A percentile compares a stretch with the other conserved stretches of the same genome.
These are phyloP conservation scores for Pythium coloratum DNA, from an alignment of 352 stramenopile genomes.

Conservation along the genomic window DNA sequence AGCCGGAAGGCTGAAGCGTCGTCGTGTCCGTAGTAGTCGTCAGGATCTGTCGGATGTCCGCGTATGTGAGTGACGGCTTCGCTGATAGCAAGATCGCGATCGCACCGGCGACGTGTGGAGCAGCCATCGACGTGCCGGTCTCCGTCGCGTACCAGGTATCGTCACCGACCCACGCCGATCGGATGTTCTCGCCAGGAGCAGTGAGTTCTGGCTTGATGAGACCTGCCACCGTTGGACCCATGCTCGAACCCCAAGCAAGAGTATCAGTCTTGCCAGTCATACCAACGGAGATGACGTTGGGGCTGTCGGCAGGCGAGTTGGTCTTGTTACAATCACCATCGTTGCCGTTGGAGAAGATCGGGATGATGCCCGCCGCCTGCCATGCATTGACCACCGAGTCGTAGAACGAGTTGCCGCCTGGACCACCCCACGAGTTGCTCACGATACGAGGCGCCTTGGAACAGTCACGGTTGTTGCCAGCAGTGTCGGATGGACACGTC, in stretches of 20 bases:
- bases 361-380: conserved; percentile 27
- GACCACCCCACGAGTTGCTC: conserved; percentile 28
- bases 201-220: conserved; percentile 4
- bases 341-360: conserved; percentile 29
- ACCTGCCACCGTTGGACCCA: background rate
- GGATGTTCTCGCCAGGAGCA: conserved; percentile 10
- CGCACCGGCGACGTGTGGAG: conserved; percentile 28
- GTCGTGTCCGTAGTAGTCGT: background rate
- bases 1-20: background rate
- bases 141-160: conserved; percentile 19
- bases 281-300: conserved; percentile 28
- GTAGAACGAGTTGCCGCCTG: conserved; percentile 7
- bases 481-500: conserved; percentile 9
- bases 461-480: conserved; percentile 6
- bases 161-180: conserved; percentile 8
- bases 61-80: conserved; percentile 5
- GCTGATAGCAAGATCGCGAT: conserved; percentile 22
- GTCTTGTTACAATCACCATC: conserved; percentile 5
- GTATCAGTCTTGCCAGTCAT: conserved; percentile 4
- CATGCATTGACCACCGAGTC: conserved; percentile 19
- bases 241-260: background rate
- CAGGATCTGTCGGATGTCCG: conserved; percentile 9
- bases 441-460: conserved; percentile 12
- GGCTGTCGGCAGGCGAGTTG: conserved; percentile 15
- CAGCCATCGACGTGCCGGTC: conserved; percentile 31